Evolutionary conservation across 2,329 filamentous ascomycete genomes (phyloP), one percentile per base, ranked within the genome.

Genomic region (Helotiales sp.): DNA sequence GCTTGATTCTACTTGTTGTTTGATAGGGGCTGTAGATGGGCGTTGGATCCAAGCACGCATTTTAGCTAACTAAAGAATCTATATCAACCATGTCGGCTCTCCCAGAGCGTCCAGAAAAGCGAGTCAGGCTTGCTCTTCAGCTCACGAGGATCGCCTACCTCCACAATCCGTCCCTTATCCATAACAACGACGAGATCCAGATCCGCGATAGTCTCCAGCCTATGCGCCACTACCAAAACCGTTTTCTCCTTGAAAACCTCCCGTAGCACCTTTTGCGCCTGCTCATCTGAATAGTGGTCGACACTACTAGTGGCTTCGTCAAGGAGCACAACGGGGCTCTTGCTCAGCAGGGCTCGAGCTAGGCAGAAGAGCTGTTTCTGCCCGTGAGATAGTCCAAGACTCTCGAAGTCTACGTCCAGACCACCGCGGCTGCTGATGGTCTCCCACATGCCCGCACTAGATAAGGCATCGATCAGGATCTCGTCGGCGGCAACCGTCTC

Each of bases 361-460:
- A 83, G 69, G 10, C 73, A 73, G 9, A 82, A 66, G 57, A 84
- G 74, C n/a, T 78, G 75, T 22, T 69, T 69, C 62, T 83, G 75
- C 1, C 80, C 79, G 0, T 64, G 63, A 1, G 71, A 74, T 2
- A 76, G 55, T 5, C 63, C 52, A 1, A 63, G 66, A 2, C 31
- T 25, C 7, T 17, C 31, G 12, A 8, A 2, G 5, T 27, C 33
- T 9, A 15, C 33, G 15, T 36, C 15, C 5, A 36, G 33, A 10
- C 7, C 33, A 15, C 33, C 33, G 17, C 33, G 33, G 47, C 22
- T 13, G 27, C 30, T 44, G 13, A 46, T 22, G 13, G n/a, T 19
- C 25, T 17, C 2, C 60, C 58, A 59, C 1, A 64, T 19, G 1
- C 30, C 30, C 12, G 46, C 19, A 54, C 46, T 63, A n/a, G 13